Evolutionary conservation across 495 filamentous ascomycete species (phyloP).

Genomic region (Xylaria flabelliformis): DNA sequence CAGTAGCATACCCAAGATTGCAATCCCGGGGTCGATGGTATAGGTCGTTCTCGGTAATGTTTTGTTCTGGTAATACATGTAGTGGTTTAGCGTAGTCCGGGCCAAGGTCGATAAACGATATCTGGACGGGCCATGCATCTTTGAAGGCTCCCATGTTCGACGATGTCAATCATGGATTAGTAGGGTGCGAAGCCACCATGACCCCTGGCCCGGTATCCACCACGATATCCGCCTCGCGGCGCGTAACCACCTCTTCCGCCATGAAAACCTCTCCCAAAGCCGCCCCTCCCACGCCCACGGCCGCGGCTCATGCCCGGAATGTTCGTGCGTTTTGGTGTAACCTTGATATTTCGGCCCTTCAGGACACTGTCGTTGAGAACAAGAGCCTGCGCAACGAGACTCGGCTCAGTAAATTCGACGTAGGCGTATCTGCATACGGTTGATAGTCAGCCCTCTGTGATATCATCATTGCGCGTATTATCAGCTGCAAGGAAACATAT

Average conservation of each 20-base stretch:
- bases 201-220: conserved; percentile 78
- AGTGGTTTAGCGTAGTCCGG: conserved; percentile 5
- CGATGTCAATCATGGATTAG: conserved; percentile 45
- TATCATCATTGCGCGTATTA: neutral
- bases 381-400: conserved; percentile 88
- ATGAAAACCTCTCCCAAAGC: conserved; percentile 54
- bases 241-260: conserved; percentile 69
- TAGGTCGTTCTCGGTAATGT: conserved; percentile 19
- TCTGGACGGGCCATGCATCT: conserved; percentile 1
- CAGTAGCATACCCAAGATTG: neutral
- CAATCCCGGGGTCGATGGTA: neutral
- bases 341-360: conserved; percentile 93
- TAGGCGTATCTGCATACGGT: conserved; percentile 83
- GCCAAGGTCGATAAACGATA: conserved; percentile 11
- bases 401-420: conserved; percentile 97
- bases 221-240: conserved; percentile 79
- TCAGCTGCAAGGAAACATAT: neutral
- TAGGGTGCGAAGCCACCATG: conserved; percentile 80
- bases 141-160: neutral
- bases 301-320: conserved; percentile 86
- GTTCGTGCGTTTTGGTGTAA: conserved; percentile 97
- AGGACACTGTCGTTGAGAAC: conserved; percentile 97
- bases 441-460: conserved; percentile 50
- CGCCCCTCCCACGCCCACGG: conserved; percentile 76
- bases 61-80: conserved; percentile 26